Evolutionary conservation across 2,329 filamentous ascomycete genomes (phyloP).

Genomic region (Aspergillus oerlinghausenensis): DNA sequence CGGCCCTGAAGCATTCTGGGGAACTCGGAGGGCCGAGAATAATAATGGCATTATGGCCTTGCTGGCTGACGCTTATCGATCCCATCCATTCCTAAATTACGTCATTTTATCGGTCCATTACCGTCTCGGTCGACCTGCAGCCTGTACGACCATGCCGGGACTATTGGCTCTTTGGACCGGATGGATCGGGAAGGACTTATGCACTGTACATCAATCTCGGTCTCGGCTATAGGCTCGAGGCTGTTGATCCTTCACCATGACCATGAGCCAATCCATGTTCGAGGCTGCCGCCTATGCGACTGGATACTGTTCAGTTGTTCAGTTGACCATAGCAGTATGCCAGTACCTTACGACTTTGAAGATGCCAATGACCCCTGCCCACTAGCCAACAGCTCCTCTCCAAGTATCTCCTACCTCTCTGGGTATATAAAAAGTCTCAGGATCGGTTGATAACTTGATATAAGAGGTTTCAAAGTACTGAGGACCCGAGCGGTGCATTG

Average conservation of each 20-base stretch:
- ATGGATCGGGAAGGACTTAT: neutral
- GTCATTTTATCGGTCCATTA: conserved; percentile 17
- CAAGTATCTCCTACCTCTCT: too few relatives aligned
- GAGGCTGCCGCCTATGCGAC: neutral
- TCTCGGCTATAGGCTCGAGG: neutral
- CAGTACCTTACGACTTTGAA: too few relatives aligned
- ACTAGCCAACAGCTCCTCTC: too few relatives aligned
- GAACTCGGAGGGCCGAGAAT: neutral
- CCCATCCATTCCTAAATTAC: conserved; percentile 9
- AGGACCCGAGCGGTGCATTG: neutral
- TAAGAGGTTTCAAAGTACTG: neutral
- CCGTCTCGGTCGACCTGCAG: neutral
- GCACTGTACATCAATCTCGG: neutral
- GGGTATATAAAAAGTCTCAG: neutral
- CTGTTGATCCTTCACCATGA: neutral
- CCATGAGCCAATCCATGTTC: neutral
- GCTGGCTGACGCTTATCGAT: neutral
- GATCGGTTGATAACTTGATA: neutral
- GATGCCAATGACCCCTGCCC: too few relatives aligned
- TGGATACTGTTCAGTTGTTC: neutral
- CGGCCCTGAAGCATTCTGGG: neutral
- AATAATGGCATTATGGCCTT: neutral
- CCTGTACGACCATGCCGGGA: neutral
- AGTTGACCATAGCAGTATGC: neutral
- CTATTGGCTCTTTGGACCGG: neutral